These are phyloP conservation scores for Paracamarosporium sp. DNA, from an alignment of 2,329 filamentous ascomycete species.

Conservation along the genomic window DNA sequence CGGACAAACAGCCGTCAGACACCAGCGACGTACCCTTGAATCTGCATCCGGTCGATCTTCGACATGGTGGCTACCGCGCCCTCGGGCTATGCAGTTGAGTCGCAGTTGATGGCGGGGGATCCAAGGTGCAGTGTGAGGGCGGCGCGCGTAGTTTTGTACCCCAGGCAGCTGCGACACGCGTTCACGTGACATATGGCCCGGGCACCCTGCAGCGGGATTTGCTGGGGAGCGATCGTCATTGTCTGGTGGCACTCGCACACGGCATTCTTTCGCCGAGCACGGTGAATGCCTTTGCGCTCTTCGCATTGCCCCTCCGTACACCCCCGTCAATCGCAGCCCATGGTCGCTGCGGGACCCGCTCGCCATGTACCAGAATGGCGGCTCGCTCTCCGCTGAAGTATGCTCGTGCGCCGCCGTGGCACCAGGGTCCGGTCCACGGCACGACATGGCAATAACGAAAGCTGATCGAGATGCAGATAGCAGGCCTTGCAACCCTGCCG, in stretches of 20 bases:
- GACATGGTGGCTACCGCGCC: slow-evolving; percentile 42
- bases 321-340: slow-evolving; percentile 5
- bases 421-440: slow-evolving; percentile 13
- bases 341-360: slow-evolving; percentile 13
- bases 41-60: slow-evolving; percentile 87
- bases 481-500: slow-evolving; percentile 28
- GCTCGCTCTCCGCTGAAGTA: slow-evolving; percentile 38
- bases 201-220: background rate
- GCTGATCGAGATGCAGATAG: slow-evolving; percentile 37
- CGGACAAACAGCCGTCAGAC: slow-evolving; percentile 1
- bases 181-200: background rate
- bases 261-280: background rate
- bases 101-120: too few relatives aligned
- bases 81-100: background rate
- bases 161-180: background rate
- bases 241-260: background rate
- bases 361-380: slow-evolving; percentile 43
- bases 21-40: slow-evolving; percentile 66
- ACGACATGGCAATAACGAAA: slow-evolving; percentile 5
- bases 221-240: background rate
- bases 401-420: slow-evolving; percentile 17
- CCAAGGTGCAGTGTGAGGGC: too few relatives aligned
- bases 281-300: too few relatives aligned
- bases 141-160: background rate
- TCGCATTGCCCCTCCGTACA: background rate